Conservation (phyloP, 805 yeast species). For the Saccharomycopsis malanga region DNA sequence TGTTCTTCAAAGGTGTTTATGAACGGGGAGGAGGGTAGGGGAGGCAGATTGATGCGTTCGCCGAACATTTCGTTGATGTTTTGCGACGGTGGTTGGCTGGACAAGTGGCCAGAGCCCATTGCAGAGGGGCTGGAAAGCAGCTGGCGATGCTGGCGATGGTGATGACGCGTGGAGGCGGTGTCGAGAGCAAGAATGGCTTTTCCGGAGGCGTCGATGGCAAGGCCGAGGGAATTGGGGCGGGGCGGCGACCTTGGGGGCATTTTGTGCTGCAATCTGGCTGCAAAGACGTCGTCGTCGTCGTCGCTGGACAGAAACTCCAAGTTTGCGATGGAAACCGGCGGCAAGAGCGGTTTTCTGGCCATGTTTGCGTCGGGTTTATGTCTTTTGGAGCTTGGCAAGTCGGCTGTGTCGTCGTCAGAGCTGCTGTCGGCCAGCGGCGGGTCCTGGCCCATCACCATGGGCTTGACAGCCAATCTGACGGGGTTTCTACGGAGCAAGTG, state of each 20-base stretch:
- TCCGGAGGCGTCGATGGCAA: not conserved
- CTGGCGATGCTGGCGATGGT: not conserved
- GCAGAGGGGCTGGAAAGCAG: not conserved
- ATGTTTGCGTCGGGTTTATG: not conserved
- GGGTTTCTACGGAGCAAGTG: not conserved
- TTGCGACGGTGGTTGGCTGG: not conserved
- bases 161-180: not conserved
- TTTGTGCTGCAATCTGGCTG: not conserved
- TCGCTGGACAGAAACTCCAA: conserved; percentile 13
- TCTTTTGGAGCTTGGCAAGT: not conserved
- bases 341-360: conserved; percentile 11
- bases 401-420: not conserved
- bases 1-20: conserved; percentile 6
- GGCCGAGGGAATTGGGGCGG: not conserved
- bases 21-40: conserved; percentile 13
- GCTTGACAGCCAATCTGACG: conserved; percentile 1
- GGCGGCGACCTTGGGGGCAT: not conserved
- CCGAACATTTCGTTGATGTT: not conserved
- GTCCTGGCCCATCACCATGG: conserved; percentile 3
- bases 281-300: conserved; percentile 10
- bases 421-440: not conserved
- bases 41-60: not conserved
- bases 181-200: not conserved
- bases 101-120: not conserved
- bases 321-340: conserved; percentile 16